Base-by-base conservation (phyloP, 306 rosid genomes). In the Castanea mollissima region DNA sequence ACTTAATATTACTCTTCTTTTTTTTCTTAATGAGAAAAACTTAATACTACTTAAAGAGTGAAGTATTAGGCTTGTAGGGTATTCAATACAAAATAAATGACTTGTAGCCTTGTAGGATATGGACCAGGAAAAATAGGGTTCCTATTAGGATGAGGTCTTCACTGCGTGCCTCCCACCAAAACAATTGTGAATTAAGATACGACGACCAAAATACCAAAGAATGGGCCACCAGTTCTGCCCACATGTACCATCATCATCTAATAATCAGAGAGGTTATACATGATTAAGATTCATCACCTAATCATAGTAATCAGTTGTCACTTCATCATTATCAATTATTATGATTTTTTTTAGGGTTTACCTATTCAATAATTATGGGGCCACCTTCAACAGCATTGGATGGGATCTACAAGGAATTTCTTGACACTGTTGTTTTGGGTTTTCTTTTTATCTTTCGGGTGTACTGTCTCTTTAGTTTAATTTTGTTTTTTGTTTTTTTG, bases 151-250 rank as follows among this genome's bases (percentile, higher is more conserved):
- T 69, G 41, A 12, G 41, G 23, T 16, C 12, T 41, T 15, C 4
- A 4, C 5, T 20, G 64, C 55, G 13, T 79, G 74, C 83, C 35
- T 49, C 83, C 83, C 73, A 80, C 83, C 83, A 29, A 73, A 74
- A 64, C 83, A 73, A 32, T 20, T 72, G 55, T 6, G 21, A 76
- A 78, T 73, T 4, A 31, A 27, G 76, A 78, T 57, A 29, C 70
- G 70, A 57, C 29, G 16, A 35, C 55, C 80, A 31, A 68, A 11
- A 9, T 12, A 21, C 31, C 6, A 59, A 59, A 5, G 25, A 23
- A 59, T 20, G 32, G 65, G 65, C 65, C 65, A 49, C 32, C 4
- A 59, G 32, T 11, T 20, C 65, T 20, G 32, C 5, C 32, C 25
- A 12, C 25, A 23, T 9, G 64, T 7, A 21, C 64, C 25, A 59